Percentiles rank a stretch among this genome's conserved stretches.
Conservation (phyloP, 306 rosid genomes). For the Cucumis hystrix region DNA sequence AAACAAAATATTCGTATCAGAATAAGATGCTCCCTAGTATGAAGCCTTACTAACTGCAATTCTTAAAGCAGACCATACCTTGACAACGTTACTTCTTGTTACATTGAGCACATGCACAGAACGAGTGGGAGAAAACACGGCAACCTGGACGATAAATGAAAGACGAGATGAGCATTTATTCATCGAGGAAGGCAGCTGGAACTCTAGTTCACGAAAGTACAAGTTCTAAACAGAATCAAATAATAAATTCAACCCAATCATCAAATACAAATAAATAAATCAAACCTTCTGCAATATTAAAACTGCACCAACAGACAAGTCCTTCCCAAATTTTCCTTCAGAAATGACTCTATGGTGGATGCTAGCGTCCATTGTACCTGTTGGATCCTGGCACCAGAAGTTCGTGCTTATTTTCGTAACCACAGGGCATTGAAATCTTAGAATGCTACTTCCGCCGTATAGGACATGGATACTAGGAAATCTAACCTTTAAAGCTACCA, state of each 20-base stretch:
- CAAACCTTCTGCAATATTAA: slow-evolving; percentile 54
- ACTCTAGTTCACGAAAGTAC: neutral
- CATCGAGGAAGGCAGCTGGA: neutral
- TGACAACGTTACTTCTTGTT: slow-evolving; percentile 45
- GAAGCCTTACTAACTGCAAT: neutral
- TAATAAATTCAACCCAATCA: neutral
- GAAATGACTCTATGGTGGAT: slow-evolving; percentile 49
- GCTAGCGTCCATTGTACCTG: slow-evolving; percentile 43
- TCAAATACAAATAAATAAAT: neutral
- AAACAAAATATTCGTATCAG: neutral
- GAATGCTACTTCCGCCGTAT: neutral
- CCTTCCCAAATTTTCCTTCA: slow-evolving; percentile 31
- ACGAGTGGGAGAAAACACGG: slow-evolving; percentile 51
- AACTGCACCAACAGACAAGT: slow-evolving; percentile 51
- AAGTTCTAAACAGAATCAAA: neutral
- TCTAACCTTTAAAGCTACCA: slow-evolving; percentile 58
- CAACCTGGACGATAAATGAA: slow-evolving; percentile 33
- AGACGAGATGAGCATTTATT: neutral
- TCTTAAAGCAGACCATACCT: slow-evolving; percentile 30
- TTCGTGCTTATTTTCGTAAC: neutral
- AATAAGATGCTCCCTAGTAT: neutral
- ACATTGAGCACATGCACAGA: slow-evolving; percentile 47
- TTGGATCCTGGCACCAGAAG: slow-evolving; percentile 60
- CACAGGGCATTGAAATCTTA: neutral
- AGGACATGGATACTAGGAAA: neutral